Evolutionary conservation across 2,329 filamentous ascomycete genomes (phyloP), one percentile per base, ranked within the genome.

Genomic region (Diaporthe sp.): DNA sequence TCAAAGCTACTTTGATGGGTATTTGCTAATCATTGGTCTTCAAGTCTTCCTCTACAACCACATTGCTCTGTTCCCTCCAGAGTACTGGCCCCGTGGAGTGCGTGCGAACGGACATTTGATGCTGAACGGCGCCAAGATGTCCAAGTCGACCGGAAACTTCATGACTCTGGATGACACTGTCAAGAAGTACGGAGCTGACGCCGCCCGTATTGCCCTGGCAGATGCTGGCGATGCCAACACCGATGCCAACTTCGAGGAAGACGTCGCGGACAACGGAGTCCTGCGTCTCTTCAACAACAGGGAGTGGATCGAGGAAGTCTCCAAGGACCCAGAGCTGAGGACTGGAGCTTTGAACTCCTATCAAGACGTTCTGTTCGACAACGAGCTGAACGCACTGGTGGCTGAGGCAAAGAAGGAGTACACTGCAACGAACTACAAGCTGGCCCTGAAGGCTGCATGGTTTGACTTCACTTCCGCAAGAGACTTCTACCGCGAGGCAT

Each of bases 101-200:
- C 94, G 97, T 78, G 93, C 94, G 77, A 99, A 99, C 82, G 97
- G 97, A 1, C 96, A 98, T 86, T 87, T 98, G 81, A 92, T 98
- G 84, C 89, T 99, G 78, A 99, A 99, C 83, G 96, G 96, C 68
- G 95, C 98, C 83, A 99, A 99, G 90, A 99, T 99, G 97, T 94
- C 92, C 83, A 99, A 99, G 88, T 96, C 94, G 72, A 98, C 96
- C 0, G 97, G 97, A 77, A 99, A 98, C 87, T 99, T 99, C 88
- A 89, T 99, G 83, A 98, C 97, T 15, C 88, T 98, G 71, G 90
- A 92, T 72, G 94, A 98, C 77, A 90, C 96, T 42, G 93, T 96
- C 19, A 90, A 92, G 80, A 99, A 99, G 84, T 99, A 97, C 80
- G 97, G 97, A 81, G 96, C 97, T 12, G 97, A 98, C 83, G 97